Evolutionary conservation across 2,329 filamentous ascomycete genomes (phyloP).

Genomic region (Botryotinia convoluta): DNA sequence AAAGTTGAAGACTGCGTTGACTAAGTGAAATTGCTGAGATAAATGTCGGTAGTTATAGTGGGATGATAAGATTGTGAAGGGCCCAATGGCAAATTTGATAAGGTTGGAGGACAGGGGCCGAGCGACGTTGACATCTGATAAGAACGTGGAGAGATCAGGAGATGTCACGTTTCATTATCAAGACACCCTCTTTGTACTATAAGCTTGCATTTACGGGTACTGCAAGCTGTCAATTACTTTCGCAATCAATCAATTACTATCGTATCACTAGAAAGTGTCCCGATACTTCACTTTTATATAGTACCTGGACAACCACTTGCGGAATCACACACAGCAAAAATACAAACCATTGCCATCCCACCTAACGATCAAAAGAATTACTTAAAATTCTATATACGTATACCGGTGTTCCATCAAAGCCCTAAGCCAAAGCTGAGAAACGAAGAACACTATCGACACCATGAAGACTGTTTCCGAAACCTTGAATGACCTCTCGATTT

Average conservation of each 20-base stretch:
- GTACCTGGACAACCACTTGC: background rate
- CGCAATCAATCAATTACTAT: background rate
- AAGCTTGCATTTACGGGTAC: background rate
- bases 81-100: background rate
- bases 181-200: background rate
- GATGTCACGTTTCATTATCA: background rate
- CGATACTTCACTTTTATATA: background rate
- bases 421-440: background rate
- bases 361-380: background rate
- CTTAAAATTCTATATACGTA: background rate
- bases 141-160: slow-evolving; percentile 4
- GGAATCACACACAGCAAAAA: background rate
- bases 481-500: background rate
- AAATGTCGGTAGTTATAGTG: background rate
- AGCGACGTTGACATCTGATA: slow-evolving; percentile 1
- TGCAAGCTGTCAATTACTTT: background rate
- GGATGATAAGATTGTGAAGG: background rate
- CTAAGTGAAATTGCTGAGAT: background rate
- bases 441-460: background rate
- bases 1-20: background rate
- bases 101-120: background rate
- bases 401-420: background rate
- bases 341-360: background rate
- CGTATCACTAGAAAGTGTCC: background rate
- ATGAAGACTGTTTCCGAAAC: slow-evolving; percentile 10